Evolutionary conservation across 257 asterid genomes (phyloP).

Genomic region (Anisodus tanguticus): DNA sequence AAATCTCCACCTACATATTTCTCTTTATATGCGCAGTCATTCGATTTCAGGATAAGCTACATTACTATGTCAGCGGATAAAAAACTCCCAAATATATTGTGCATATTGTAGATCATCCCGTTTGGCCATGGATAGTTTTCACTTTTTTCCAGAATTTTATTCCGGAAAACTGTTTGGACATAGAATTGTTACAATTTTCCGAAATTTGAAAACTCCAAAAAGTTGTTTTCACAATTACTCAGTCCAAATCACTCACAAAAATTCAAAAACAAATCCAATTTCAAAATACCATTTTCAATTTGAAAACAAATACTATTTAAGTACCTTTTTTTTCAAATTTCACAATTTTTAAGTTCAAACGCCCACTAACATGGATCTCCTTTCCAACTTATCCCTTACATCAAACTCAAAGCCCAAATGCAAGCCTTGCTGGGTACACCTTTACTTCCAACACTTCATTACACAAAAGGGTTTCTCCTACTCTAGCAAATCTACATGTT

Average conservation of each 20-base stretch:
- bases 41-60: neutral
- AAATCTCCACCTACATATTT: neutral
- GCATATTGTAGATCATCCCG: neutral
- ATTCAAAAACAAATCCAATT: no score
- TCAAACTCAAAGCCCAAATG: neutral
- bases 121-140: no score
- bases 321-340: no score
- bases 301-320: no score
- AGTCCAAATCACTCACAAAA: no score
- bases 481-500: neutral
- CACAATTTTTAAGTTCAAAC: neutral
- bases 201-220: no score
- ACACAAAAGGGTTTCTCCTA: neutral
- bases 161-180: no score
- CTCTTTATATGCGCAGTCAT: neutral
- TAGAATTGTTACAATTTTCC: no score
- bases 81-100: neutral
- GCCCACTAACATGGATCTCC: neutral
- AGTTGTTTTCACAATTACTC: no score
- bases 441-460: constrained; percentile 5
- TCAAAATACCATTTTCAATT: no score
- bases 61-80: neutral
- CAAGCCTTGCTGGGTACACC: neutral
- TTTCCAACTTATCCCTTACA: neutral
- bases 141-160: no score